Base-by-base conservation (phyloP, 805 yeast species). In the Candida qinlingensis region DNA sequence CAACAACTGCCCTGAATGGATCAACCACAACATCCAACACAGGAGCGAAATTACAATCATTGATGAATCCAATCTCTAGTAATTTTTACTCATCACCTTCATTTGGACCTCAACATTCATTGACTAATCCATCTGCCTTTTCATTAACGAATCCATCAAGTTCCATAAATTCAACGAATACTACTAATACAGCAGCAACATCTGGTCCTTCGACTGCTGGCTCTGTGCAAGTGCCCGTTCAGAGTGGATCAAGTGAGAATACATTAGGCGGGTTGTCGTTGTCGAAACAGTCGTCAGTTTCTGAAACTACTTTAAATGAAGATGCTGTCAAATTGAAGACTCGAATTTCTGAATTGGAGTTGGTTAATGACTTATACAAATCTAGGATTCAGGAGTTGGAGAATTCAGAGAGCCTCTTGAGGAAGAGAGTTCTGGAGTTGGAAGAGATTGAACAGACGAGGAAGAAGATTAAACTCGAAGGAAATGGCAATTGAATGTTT, bases 281-380 rank as follows among this genome's bases (percentile, higher is more conserved):
- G 19, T 36, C 38, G 7, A 13, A 10, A 36, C 50, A 33, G 27
- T 29, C 48, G 7, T 28, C 46, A 38, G 37, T 13, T 26, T 19
- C 42, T 7, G 33, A 42, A 6, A 19, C 53, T 4, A 28, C 46
- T 19, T 30, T 43, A 8, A 39, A 58, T 39, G 68, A 62, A 46
- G 73, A 69, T 36, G 58, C 67, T 25, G 69, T 70, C 34, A 70
- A 66, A 46, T 68, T 91, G 53, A 79, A 80, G 54, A 87, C 96
- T 0, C 74, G 95, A 50, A 87, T 91, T 26, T 80, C 86, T 10
- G 98, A 92, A 64, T 75, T 92, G 52, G 98, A 92, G 64, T 73
- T 91, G 39, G 96, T 92, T 38, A 91, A 90, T 59, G 97, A 91
- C 62, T 70, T 92, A 50, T 87, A 89, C 70, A 79, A 87, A 57